phyloP scores from a whole-genome alignment of 345 rosid species.

The Garcia nutans region DNA sequence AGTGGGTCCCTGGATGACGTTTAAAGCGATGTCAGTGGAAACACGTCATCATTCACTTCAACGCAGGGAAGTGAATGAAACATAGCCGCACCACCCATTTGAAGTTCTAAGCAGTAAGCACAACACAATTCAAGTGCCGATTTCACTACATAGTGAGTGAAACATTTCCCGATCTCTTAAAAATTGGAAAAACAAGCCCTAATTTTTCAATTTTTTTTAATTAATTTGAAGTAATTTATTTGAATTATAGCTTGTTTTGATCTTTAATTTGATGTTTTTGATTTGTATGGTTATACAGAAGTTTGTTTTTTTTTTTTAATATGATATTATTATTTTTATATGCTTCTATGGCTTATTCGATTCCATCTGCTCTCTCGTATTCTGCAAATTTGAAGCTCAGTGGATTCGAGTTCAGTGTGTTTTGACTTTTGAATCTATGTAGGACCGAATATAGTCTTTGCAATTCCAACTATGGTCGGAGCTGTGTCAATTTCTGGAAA shows the following conservation, averaged over 20 bases:
- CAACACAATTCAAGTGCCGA: neutral
- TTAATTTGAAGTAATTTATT: neutral
- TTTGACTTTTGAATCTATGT: neutral
- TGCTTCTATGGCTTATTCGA: neutral
- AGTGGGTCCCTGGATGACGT: constrained; percentile 6
- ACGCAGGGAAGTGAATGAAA: no score
- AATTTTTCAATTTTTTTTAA: no score
- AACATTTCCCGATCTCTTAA: neutral
- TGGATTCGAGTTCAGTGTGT: neutral
- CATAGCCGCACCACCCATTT: neutral
- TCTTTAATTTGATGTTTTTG: neutral
- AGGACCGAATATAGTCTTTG: neutral
- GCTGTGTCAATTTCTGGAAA: constrained; percentile 20
- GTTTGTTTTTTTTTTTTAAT: neutral
- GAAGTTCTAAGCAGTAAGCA: neutral
- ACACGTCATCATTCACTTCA: neutral
- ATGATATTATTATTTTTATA: neutral
- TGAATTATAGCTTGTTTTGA: neutral
- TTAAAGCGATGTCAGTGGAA: neutral
- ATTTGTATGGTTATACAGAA: neutral
- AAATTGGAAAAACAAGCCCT: neutral
- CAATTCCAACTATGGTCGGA: neutral
- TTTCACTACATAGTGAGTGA: neutral
- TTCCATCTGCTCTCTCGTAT: neutral
- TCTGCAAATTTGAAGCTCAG: neutral